Percentiles rank a stretch among this genome's conserved stretches.
Evolutionary conservation across 306 rosid genomes (phyloP).

Genomic region (Dryas octopetala): DNA sequence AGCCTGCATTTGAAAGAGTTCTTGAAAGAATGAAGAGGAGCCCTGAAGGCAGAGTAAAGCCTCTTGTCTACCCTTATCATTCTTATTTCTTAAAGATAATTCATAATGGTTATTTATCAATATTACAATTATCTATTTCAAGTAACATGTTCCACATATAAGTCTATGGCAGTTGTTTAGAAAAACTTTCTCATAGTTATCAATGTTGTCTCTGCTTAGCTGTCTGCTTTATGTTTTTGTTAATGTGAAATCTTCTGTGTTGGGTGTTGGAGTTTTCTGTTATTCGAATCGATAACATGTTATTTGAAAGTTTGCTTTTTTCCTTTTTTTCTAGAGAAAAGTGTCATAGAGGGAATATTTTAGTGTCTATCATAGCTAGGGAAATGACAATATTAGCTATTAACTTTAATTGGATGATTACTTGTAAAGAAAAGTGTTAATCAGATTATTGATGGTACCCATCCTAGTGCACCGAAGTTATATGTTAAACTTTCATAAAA

Average conservation of each 20-base stretch:
- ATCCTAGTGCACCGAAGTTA: background rate
- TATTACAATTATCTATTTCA: background rate
- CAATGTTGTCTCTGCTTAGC: background rate
- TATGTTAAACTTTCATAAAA: background rate
- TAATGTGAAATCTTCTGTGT: background rate
- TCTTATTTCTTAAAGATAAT: background rate
- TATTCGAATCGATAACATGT: background rate
- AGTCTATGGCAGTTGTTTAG: background rate
- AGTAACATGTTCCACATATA: background rate
- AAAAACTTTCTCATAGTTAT: background rate
- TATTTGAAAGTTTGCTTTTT: background rate
- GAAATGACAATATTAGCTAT: background rate
- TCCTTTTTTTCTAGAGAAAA: background rate
- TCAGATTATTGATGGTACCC: background rate
- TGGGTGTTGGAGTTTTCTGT: background rate
- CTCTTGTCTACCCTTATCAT: background rate
- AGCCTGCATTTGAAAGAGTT: slow-evolving; percentile 83
- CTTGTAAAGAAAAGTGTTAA: background rate
- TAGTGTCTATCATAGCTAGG: background rate
- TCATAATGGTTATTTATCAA: background rate
- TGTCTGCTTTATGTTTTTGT: background rate
- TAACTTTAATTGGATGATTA: background rate
- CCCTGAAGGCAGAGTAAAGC: slow-evolving; percentile 76
- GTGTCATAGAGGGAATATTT: no score
- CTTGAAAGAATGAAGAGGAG: slow-evolving; percentile 70